These are phyloP conservation scores for Zizania latifolia DNA, from an alignment of 176 grass and related monocot genomes.

Conservation along the genomic window DNA sequence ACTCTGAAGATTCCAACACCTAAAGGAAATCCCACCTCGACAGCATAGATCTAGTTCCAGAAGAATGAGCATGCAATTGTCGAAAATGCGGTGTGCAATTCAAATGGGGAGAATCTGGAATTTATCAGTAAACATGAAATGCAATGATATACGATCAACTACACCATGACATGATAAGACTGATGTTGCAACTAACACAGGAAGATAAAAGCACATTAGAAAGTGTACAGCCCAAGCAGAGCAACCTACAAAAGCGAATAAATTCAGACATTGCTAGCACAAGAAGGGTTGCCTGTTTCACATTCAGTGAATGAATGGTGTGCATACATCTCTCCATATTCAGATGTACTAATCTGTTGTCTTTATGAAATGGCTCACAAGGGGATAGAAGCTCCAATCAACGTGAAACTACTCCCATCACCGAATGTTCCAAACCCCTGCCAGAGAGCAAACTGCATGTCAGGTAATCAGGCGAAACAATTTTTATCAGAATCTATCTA, in stretches of 20 bases:
- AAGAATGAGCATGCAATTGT: neutral
- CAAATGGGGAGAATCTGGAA: neutral
- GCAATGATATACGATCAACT: neutral
- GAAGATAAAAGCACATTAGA: neutral
- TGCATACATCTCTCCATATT: neutral
- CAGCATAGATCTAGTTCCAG: neutral
- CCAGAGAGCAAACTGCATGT: neutral
- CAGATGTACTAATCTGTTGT: neutral
- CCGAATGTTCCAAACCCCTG: neutral
- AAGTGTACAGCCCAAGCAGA: neutral
- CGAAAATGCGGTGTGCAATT: neutral
- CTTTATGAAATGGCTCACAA: neutral
- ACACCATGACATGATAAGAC: neutral
- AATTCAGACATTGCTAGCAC: neutral
- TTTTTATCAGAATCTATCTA: neutral
- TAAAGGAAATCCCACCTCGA: too few relatives aligned
- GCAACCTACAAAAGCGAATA: neutral
- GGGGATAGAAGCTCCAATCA: neutral
- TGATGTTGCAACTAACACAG: neutral
- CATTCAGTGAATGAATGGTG: neutral
- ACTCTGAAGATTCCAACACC: neutral
- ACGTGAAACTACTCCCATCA: neutral
- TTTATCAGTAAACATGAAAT: neutral
- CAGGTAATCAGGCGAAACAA: neutral
- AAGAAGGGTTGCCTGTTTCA: neutral